Evolutionary conservation across 768 basidiomycete species (phyloP).

Genomic region (Trametopsis cervina): DNA sequence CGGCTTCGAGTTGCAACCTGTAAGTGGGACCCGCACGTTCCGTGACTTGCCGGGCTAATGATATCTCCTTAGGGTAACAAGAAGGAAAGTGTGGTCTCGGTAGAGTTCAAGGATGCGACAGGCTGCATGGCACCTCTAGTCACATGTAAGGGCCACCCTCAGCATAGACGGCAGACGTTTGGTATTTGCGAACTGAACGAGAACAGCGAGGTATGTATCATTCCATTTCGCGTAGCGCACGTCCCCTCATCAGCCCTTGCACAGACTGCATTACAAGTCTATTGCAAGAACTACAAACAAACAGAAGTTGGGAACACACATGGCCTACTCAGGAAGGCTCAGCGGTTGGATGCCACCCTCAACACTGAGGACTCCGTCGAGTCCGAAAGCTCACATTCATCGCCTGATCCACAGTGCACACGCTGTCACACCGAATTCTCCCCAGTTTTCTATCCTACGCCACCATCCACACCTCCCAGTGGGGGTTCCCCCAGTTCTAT

Average conservation of each 20-base stretch:
- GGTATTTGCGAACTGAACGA: constrained; percentile 85
- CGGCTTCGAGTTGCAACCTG: constrained; percentile 88
- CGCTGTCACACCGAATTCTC: constrained; percentile 65
- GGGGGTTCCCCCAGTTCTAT: constrained; percentile 14
- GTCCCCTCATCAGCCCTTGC: not conserved
- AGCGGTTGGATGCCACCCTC: constrained; percentile 70
- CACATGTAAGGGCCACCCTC: constrained; percentile 69
- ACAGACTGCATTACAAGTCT: constrained; percentile 88
- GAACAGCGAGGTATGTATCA: constrained; percentile 61
- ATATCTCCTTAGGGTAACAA: constrained; percentile 75
- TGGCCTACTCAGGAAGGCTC: constrained; percentile 83
- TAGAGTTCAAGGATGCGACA: constrained; percentile 70
- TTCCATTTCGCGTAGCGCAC: not conserved
- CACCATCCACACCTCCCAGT: constrained; percentile 17
- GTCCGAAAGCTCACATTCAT: constrained; percentile 12
- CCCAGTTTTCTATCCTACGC: constrained; percentile 60
- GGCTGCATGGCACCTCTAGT: constrained; percentile 76
- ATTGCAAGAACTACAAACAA: constrained; percentile 80
- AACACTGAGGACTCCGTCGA: constrained; percentile 26
- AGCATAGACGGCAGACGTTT: constrained; percentile 60
- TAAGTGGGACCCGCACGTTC: constrained; percentile 28
- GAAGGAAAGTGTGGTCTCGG: constrained; percentile 54
- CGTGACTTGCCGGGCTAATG: no score
- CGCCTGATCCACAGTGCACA: constrained; percentile 38
- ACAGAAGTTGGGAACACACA: constrained; percentile 67